These are phyloP conservation scores for Colletotrichum zoysiae DNA, from an alignment of 2,329 filamentous ascomycete genomes.

Conservation along the genomic window DNA sequence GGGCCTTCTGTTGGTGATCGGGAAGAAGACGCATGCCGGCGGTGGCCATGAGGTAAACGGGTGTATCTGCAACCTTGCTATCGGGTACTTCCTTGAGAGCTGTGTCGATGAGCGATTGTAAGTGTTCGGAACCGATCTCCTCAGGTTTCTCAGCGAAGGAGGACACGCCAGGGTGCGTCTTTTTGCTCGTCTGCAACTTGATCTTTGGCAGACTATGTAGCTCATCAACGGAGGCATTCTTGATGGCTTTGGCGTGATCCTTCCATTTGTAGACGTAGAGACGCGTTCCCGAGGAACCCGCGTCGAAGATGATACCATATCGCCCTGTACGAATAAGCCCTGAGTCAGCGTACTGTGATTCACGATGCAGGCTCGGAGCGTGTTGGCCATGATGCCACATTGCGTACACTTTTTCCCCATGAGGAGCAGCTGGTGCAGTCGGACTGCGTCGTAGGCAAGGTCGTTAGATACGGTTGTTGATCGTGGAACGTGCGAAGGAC, in stretches of 20 bases:
- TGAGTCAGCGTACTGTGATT: constrained; percentile 10
- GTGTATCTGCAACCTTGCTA: constrained; percentile 83
- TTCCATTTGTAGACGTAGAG: constrained; percentile 96
- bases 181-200: constrained; percentile 89
- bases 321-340: constrained; percentile 58
- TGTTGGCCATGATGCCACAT: not conserved
- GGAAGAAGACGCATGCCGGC: constrained; percentile 93
- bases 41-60: constrained; percentile 94
- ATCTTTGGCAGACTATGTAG: constrained; percentile 81
- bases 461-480: not conserved
- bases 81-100: constrained; percentile 83
- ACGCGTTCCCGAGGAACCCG: constrained; percentile 96
- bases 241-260: constrained; percentile 73
- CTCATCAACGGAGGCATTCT: constrained; percentile 65
- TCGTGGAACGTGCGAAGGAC: not conserved
- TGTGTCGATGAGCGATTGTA: constrained; percentile 83
- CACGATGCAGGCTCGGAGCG: not conserved
- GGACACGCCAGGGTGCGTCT: constrained; percentile 93
- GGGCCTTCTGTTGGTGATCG: constrained; percentile 75
- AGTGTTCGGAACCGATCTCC: constrained; percentile 83
- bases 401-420: constrained; percentile 55
- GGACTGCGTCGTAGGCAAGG: constrained; percentile 15
- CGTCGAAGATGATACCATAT: constrained; percentile 97
- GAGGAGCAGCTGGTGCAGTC: constrained; percentile 31
- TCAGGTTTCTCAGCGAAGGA: constrained; percentile 85